Evolutionary conservation across 1,139 yeast species (phyloP), one percentile per base, ranked within the genome.

Genomic region (Lodderomyces metapsilosis): DNA sequence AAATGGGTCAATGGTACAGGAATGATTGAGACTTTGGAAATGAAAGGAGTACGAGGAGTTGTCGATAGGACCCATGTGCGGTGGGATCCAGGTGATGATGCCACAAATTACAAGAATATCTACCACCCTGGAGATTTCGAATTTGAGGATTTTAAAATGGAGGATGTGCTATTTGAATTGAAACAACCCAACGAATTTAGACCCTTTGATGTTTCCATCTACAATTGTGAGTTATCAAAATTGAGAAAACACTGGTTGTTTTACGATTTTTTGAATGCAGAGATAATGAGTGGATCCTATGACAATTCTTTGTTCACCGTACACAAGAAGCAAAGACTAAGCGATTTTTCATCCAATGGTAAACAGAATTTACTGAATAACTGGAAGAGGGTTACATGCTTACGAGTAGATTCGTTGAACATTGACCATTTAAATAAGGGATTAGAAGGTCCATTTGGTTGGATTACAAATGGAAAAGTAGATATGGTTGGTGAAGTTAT

Each of bases 1-100:
- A 87, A 88, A 54, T 92, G 97, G 95, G 70, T 94, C 46, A 85
- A 86, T 52, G 98, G 98, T 0, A 76, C 78, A 39, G 98, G 98
- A 0, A 84, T 92, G 28, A 66, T 92, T 17, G 85, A 88, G 48
- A 89, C 88, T 36, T 80, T 89, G 48, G 88, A 86, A 42, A 74
- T 92, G 36, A 82, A 79, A 52, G 98, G 98, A 0, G 64, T 92
- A 41, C 70, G 98, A 45, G 98, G 98, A 3, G 85, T 89, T 0
- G 85, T 92, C 5, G 98, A 92, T 62, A 73, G 98, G 50, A 81
- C 95, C 0, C 92, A 85, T 59, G 95, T 92, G 13, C 66, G 65
- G 42, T 89, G 96, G 96, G 82, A 80, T 46, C 82, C 84, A 3
- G 78, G 82, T 41, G 95, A 88, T 58, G 92, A 85, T 54, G 91